These are phyloP conservation scores for Mycena citricolor DNA, from an alignment of 1,284 basidiomycete species.

Conservation along the genomic window DNA sequence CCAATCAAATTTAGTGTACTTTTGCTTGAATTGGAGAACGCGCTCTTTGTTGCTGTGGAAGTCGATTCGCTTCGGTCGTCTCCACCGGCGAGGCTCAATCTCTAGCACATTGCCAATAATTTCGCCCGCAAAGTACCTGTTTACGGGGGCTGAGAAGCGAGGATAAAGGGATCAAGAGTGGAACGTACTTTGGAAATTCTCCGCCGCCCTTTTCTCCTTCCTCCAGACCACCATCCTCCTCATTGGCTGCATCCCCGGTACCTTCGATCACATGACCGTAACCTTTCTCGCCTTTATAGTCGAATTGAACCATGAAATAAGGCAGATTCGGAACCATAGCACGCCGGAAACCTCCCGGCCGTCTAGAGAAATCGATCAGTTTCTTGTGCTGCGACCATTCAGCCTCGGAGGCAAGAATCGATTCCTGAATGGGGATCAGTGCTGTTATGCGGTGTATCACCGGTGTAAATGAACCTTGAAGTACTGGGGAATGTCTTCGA, in stretches of 20 bases:
- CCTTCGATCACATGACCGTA: conserved; percentile 98
- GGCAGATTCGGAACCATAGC: conserved; percentile 95
- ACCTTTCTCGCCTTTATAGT: conserved; percentile 95
- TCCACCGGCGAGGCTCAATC: conserved; percentile 86
- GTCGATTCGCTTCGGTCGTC: conserved; percentile 77
- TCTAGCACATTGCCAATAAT: conserved; percentile 93
- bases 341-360: conserved; percentile 88
- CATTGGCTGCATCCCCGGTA: conserved; percentile 62
- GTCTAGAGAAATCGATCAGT: conserved; percentile 87
- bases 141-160: conserved; percentile 11
- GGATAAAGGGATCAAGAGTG: conserved; percentile 4
- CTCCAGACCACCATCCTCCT: conserved; percentile 70
- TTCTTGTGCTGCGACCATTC: conserved; percentile 99
- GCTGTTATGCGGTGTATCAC: not conserved
- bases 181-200: conserved; percentile 79
- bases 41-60: conserved; percentile 68
- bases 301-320: conserved; percentile 98
- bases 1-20: conserved; percentile 78
- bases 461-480: conserved; percentile 73
- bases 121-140: conserved; percentile 91
- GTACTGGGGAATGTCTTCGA: conserved; percentile 86
- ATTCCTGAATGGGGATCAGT: conserved; percentile 59
- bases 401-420: conserved; percentile 85
- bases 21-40: conserved; percentile 64
- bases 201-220: conserved; percentile 88